A percentile compares a stretch with the other conserved stretches of the same genome.
Conservation (phyloP, 2,329 filamentous ascomycete genomes). For the Magnaporthiopsis rhizophila region DNA sequence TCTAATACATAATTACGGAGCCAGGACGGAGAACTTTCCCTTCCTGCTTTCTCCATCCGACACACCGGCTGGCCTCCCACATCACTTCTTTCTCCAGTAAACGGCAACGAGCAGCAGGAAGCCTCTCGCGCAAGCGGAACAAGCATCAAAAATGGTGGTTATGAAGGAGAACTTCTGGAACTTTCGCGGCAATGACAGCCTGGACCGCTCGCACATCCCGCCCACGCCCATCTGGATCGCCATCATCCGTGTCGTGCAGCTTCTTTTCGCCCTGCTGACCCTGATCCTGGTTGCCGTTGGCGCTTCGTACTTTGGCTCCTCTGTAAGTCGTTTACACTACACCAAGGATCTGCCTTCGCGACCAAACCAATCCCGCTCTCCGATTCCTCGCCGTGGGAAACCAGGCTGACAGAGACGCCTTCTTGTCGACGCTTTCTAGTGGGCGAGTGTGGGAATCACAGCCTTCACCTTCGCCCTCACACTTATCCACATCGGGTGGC, state of each 20-base stretch:
- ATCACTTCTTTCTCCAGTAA: background rate
- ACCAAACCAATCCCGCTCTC: too few species aligned
- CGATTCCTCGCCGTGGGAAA: background rate
- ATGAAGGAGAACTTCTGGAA: conserved; percentile 9
- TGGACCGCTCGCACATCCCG: conserved; percentile 13
- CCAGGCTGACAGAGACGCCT: background rate
- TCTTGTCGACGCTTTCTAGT: background rate
- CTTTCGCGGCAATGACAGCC: conserved; percentile 10
- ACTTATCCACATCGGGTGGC: conserved; percentile 14
- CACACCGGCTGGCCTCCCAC: background rate
- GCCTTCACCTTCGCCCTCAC: conserved; percentile 15
- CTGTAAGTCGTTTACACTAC: background rate
- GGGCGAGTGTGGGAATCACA: background rate
- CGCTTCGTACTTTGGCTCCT: background rate
- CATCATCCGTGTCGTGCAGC: conserved; percentile 13
- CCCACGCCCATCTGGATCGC: conserved; percentile 13
- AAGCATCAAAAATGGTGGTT: conserved; percentile 2
- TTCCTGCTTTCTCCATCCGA: background rate
- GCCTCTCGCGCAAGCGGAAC: background rate
- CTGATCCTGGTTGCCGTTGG: conserved; percentile 4
- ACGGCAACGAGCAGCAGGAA: background rate
- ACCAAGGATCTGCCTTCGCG: background rate
- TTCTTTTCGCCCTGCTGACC: conserved; percentile 7
- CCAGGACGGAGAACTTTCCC: background rate
- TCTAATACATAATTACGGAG: background rate